A percentile compares a stretch with the other conserved stretches of the same genome.
These are phyloP conservation scores for Pyronema omphalodes DNA, from an alignment of 495 filamentous ascomycete species.

Conservation along the genomic window DNA sequence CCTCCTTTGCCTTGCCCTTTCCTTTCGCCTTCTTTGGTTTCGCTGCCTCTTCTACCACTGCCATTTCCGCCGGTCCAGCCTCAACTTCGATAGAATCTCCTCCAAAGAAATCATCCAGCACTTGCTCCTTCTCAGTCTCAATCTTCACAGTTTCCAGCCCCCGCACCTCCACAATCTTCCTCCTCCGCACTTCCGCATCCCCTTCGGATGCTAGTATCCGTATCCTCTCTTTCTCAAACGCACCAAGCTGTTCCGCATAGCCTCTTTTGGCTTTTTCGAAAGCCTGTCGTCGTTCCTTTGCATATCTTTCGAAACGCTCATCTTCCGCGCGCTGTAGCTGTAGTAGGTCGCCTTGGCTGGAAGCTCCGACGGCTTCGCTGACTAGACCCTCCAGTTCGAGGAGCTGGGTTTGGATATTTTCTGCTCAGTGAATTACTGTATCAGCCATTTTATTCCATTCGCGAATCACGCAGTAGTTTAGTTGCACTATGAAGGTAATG, in stretches of 20 bases:
- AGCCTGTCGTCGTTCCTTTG: background rate
- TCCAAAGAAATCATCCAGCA: conserved; percentile 18
- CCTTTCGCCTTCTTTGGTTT: conserved; percentile 1
- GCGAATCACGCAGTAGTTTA: no score
- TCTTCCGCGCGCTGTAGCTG: conserved; percentile 7
- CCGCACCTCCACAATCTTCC: background rate
- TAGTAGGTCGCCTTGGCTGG: conserved; percentile 1
- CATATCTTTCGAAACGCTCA: conserved; percentile 9
- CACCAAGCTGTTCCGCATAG: conserved; percentile 8
- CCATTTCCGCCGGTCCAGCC: background rate
- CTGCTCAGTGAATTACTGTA: background rate
- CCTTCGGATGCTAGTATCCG: conserved; percentile 1
- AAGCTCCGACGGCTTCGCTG: background rate
- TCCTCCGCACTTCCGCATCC: background rate
- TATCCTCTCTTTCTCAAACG: conserved; percentile 16
- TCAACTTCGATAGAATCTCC: background rate
- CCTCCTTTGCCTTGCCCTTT: background rate
- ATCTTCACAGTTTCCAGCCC: conserved; percentile 10
- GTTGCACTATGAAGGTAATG: background rate
- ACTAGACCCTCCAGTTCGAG: conserved; percentile 10
- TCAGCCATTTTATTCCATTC: background rate
- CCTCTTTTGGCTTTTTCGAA: conserved; percentile 2
- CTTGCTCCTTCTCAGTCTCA: background rate
- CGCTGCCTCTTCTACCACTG: background rate
- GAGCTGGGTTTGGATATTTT: conserved; percentile 10